Percentiles rank a stretch among this genome's conserved stretches.
phyloP scores from a whole-genome alignment of 2,329 filamentous ascomycete species.

The Trichoderma guizhouense region DNA sequence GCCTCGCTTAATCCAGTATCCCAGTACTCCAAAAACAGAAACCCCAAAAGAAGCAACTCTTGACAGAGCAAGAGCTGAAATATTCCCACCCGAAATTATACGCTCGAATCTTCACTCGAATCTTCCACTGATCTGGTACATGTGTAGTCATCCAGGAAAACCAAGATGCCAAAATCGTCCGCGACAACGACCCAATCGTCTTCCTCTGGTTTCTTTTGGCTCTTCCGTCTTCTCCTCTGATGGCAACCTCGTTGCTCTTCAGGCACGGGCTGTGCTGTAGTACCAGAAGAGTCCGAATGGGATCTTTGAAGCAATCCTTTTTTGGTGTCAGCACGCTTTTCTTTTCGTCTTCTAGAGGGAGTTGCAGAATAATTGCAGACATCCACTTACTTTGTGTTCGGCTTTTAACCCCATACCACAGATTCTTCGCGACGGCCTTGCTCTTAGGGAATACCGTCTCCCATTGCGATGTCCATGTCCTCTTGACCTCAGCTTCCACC shows the following conservation, averaged over 20 bases:
- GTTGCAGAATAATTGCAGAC: neutral
- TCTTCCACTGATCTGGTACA: too few species aligned
- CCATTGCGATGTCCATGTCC: neutral
- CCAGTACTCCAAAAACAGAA: neutral
- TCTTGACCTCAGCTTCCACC: neutral
- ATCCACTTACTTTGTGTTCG: neutral
- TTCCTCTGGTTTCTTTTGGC: neutral
- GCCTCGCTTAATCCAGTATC: neutral
- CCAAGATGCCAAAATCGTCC: neutral
- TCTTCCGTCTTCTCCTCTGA: neutral
- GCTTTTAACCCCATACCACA: neutral
- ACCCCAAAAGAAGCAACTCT: neutral
- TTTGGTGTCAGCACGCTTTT: neutral
- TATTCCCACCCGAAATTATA: neutral
- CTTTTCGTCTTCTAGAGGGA: neutral
- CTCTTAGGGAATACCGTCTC: neutral
- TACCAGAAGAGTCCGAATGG: neutral
- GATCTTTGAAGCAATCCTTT: neutral
- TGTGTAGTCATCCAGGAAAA: neutral
- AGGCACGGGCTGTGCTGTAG: neutral
- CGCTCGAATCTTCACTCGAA: neutral
- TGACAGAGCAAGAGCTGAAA: neutral
- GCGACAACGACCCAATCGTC: constrained; percentile 1
- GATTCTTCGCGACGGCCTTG: neutral
- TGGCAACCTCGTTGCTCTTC: neutral